Evolutionary conservation across 306 rosid species (phyloP).

Genomic region (Nissolia schottii): DNA sequence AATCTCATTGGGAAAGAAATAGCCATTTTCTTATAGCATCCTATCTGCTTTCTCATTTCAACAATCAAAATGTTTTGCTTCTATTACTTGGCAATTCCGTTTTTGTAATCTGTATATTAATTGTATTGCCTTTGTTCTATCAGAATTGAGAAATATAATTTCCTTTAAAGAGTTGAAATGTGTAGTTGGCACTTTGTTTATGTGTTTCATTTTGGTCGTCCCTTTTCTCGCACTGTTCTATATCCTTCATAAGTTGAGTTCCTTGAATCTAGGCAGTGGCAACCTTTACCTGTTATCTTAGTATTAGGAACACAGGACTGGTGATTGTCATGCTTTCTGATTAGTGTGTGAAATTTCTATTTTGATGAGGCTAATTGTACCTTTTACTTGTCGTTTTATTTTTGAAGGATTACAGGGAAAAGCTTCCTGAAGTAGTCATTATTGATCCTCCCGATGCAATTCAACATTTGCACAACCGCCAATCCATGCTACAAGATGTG

Average conservation of each 20-base stretch:
- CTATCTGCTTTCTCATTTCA: background rate
- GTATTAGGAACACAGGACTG: background rate
- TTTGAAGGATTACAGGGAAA: slow-evolving; percentile 46
- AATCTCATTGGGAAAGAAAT: background rate
- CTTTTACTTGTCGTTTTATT: background rate
- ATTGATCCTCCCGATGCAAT: slow-evolving; percentile 51
- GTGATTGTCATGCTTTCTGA: slow-evolving; percentile 13
- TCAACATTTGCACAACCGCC: slow-evolving; percentile 50
- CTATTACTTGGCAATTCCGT: background rate
- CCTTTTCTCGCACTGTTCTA: background rate
- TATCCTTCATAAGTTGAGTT: background rate
- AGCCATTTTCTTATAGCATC: background rate
- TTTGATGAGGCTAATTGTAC: slow-evolving; percentile 13
- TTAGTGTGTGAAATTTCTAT: slow-evolving; percentile 11
- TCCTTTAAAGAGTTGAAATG: background rate
- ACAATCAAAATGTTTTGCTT: background rate
- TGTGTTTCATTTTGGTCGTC: background rate
- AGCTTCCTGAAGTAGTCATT: slow-evolving; percentile 40
- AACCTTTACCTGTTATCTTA: background rate
- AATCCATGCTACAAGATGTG: slow-evolving; percentile 58
- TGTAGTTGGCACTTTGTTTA: background rate
- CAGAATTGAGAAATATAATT: background rate
- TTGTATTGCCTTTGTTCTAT: background rate
- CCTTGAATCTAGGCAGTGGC: background rate
- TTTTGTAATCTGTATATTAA: background rate